These are phyloP conservation scores for Flagelloscypha sp. DNA, from an alignment of 768 basidiomycete species.

Conservation along the genomic window DNA sequence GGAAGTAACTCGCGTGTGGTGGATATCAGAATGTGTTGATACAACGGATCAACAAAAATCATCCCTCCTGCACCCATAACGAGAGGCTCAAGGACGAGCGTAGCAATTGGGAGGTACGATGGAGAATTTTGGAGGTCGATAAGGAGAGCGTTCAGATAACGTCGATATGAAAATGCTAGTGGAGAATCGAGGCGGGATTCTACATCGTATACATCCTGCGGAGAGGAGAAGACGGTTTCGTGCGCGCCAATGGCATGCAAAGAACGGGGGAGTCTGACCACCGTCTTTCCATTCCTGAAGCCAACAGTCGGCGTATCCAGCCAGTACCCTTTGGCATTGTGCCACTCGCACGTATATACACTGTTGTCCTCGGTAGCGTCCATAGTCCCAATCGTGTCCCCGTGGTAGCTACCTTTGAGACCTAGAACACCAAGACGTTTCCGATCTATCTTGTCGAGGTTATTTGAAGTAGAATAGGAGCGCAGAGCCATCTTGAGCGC, in stretches of 20 bases:
- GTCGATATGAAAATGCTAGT: constrained; percentile 57
- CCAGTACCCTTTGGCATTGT: constrained; percentile 87
- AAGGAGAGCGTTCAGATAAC: constrained; percentile 48
- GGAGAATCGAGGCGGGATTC: constrained; percentile 45
- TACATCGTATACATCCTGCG: constrained; percentile 58
- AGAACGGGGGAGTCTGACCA: constrained; percentile 46
- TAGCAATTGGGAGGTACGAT: constrained; percentile 50
- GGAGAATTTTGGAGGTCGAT: constrained; percentile 35
- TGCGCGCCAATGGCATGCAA: constrained; percentile 24
- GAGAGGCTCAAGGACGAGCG: constrained; percentile 84
- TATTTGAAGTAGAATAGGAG: constrained; percentile 41
- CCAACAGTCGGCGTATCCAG: constrained; percentile 80
- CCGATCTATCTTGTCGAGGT: constrained; percentile 27
- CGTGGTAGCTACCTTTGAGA: constrained; percentile 89
- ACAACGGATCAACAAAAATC: constrained; percentile 95
- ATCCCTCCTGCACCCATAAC: constrained; percentile 95
- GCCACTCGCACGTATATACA: constrained; percentile 95
- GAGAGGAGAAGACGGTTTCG: too few species aligned
- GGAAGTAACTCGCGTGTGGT: constrained; percentile 59
- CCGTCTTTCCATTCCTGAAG: constrained; percentile 50
- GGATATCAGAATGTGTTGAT: constrained; percentile 83
- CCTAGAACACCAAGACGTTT: constrained; percentile 72
- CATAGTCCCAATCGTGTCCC: constrained; percentile 97
- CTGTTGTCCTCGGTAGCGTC: constrained; percentile 90
- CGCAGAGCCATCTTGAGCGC: constrained; percentile 95